These are phyloP conservation scores for Kitagawia praeruptora DNA, from an alignment of 129 eudicot genomes.

Conservation along the genomic window DNA sequence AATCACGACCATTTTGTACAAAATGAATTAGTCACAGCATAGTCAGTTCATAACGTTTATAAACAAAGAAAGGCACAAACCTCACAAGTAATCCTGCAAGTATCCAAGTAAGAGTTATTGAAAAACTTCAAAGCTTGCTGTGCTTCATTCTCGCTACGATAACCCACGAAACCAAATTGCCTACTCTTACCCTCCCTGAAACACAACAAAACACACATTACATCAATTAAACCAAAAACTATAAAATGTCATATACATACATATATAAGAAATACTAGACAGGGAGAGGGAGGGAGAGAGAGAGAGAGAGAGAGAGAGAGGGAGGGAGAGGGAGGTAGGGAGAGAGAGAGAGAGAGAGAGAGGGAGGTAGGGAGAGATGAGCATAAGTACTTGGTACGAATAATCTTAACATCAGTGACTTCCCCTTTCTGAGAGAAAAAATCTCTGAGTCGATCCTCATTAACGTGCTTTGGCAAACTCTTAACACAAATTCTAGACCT, in stretches of 20 bases:
- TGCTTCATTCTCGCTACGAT: conserved; percentile 77
- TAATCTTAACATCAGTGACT: conserved; percentile 90
- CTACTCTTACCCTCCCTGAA: conserved; percentile 95
- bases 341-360: not conserved
- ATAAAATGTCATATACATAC: not conserved
- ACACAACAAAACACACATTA: conserved; percentile 10
- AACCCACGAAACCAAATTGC: conserved; percentile 95
- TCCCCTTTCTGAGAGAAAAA: conserved; percentile 88
- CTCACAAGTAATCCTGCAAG: conserved; percentile 75
- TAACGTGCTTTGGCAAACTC: conserved; percentile 62
- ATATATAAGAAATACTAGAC: too few relatives aligned
- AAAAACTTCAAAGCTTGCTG: conserved; percentile 73
- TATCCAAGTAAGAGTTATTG: conserved; percentile 73
- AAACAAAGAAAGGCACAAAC: conserved; percentile 22
- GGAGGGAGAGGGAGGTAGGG: not conserved
- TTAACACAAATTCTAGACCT: conserved; percentile 96
- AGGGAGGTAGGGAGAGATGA: not conserved
- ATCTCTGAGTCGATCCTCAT: conserved; percentile 66
- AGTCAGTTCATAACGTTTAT: not conserved
- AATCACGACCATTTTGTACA: too few relatives aligned
- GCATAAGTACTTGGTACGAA: conserved; percentile 41
- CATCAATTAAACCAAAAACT: not conserved
- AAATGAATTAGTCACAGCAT: not conserved
- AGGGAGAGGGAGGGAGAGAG: not conserved
- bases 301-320: not conserved